These are phyloP conservation scores for Fomes fomentarius DNA, from an alignment of 1,284 basidiomycete species.

Conservation along the genomic window DNA sequence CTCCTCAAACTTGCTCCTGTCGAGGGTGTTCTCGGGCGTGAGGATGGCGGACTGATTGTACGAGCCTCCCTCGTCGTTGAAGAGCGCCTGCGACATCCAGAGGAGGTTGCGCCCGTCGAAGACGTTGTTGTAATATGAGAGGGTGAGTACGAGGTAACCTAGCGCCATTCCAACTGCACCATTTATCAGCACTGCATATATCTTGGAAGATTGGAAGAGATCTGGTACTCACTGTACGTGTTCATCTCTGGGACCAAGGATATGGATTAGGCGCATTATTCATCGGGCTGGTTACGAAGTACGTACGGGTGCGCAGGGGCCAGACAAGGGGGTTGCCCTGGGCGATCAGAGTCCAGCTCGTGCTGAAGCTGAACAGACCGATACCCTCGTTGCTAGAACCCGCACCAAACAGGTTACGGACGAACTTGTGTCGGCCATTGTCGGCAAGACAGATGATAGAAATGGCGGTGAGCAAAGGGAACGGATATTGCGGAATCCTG, in stretches of 20 bases:
- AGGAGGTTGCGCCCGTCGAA: conserved; percentile 50
- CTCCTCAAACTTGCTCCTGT: conserved; percentile 40
- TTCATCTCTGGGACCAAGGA: conserved; percentile 37
- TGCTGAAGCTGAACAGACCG: conserved; percentile 50
- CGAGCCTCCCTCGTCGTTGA: conserved; percentile 41
- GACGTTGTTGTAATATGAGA: conserved; percentile 51
- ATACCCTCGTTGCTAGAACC: conserved; percentile 57
- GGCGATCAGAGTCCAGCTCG: conserved; percentile 57
- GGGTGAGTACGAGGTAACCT: conserved; percentile 49
- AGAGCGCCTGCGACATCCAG: conserved; percentile 55
- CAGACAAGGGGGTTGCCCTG: conserved; percentile 56
- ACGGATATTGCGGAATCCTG: conserved; percentile 47
- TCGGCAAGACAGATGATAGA: conserved; percentile 54
- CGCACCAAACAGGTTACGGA: conserved; percentile 55
- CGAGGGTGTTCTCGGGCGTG: conserved; percentile 43
- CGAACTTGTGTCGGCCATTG: conserved; percentile 46
- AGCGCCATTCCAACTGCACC: conserved; percentile 51
- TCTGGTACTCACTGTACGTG: conserved; percentile 38
- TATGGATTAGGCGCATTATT: conserved; percentile 5
- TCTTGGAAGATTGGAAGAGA: no score
- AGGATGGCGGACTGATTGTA: conserved; percentile 53
- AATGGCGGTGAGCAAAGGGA: conserved; percentile 50
- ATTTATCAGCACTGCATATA: no score
- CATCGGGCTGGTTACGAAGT: neutral
- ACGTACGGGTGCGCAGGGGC: conserved; percentile 51